Base-by-base conservation (phyloP, 371 early-diverging fungal species). In the Apophysomyces elegans region DNA sequence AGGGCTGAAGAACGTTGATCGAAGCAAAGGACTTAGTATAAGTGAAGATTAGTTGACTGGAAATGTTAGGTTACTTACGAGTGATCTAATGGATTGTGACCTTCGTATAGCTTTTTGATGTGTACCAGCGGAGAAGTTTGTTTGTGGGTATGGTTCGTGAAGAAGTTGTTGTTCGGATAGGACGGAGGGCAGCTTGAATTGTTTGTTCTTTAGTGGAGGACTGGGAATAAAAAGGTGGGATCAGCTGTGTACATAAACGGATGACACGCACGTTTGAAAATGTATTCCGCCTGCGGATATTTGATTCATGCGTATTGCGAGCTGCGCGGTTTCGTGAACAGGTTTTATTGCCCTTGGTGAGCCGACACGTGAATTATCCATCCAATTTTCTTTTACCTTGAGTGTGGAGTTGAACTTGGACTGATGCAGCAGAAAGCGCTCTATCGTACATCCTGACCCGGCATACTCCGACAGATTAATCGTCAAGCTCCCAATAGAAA, bases 401-500 rank as follows among this genome's bases (percentile, higher is more conserved):
- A 81, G 62, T 2, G 75, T 79, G 1, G 82, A 81, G 68, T 83
- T 83, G 41, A 81, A 78, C 59, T 83, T 83, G 45, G 76, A 79
- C 26, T 81, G 67, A 37, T 81, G 74, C 18, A 83, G 62, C 26
- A 83, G 65, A 68, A 78, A 83, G 26, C 80, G 58, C 32, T 74
- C 64, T 37, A 78, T 79, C 16, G 70, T 70, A 41, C 67, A 57
- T n/a, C 78, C 78, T 36, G 66, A 72, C 12, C 69, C 75, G 58
- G 76, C 79, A 62, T 81, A 83, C 63, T 83, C 84, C 7, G 84
- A 77, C 45, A 83, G 65, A 68, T 83, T 83, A 32, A 83, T 67
- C 1, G 66, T 64, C 13, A 83, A 59, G 9, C 47, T 69, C 13
- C 89, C 89, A 21, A 89, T 75, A 18, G 78, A 79, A 37, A 84